Base-by-base conservation (phyloP, 805 yeast genomes). In the Kuraishia hungarica region DNA sequence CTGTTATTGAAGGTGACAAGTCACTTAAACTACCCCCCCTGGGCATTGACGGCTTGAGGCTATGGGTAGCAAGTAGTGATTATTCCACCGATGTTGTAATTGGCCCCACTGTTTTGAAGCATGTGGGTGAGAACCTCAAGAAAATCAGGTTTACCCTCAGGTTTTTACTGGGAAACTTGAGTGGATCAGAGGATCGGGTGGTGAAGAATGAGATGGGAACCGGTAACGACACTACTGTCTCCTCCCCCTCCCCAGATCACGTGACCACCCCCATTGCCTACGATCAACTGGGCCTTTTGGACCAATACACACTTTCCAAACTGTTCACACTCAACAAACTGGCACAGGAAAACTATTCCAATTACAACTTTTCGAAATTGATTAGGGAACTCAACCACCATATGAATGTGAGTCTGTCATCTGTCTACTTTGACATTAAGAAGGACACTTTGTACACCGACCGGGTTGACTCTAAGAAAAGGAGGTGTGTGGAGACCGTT, bases 31-130 rank as follows among this genome's bases (percentile, higher is more conserved):
- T 80, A 17, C 89, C 90, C 1, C 75, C 83, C 15, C 71, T 93
- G 21, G 98, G 99, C 11, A 80, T 89, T 19, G 98, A 92, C 67
- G 99, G 99, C 0, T 72, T 94, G 57, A 77, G 99, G 61, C 74
- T 92, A 55, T 87, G 97, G 87, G 89, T 86, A 7, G 97, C 97
- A 0, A 92, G 89, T 54, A 78, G 94, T 1, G 93, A 92, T 66
- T 94, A 87, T 63, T 84, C 93, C 1, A 79, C 79, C 50, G 99
- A 94, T 67, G 83, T 94, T 50, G 75, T 82, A 17, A 78, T 89
- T 24, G 90, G 96, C 2, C 81, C 87, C 15, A 82, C 82, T 24
- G 81, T 90, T 11, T 74, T 91, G 62, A 78, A 77, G 35, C 86
- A 91, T 60, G 92, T 89, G 26, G 86, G 85, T 43, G 96, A 92